A percentile compares a stretch with the other conserved stretches of the same genome.
phyloP scores from a whole-genome alignment of 306 rosid species.

The Hylodesmum podocarpum region DNA sequence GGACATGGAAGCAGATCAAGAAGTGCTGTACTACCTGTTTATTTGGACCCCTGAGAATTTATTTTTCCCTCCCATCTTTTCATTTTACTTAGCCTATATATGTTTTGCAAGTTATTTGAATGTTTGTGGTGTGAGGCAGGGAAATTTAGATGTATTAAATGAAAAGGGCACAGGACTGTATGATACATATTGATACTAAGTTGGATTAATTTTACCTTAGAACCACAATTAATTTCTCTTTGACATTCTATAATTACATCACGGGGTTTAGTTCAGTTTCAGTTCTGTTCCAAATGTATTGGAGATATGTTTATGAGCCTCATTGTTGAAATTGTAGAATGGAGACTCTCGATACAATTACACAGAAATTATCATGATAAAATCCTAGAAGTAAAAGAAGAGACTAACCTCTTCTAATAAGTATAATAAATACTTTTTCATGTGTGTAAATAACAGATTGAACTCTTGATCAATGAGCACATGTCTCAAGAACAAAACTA shows the following conservation, averaged over 20 bases:
- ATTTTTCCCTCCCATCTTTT: neutral
- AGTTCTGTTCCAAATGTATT: slow-evolving; percentile 2
- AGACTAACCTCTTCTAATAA: too few species aligned
- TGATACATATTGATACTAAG: slow-evolving; percentile 26
- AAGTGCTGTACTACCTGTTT: slow-evolving; percentile 44
- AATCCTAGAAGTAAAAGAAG: too few species aligned
- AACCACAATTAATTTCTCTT: neutral
- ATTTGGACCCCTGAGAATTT: slow-evolving; percentile 43
- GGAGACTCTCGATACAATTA: too few species aligned
- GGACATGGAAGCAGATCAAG: slow-evolving; percentile 60
- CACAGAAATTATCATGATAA: too few species aligned
- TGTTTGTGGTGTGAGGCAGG: slow-evolving; percentile 19
- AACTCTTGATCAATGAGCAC: too few species aligned
- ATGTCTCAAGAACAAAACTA: too few species aligned
- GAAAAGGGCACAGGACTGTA: slow-evolving; percentile 33
- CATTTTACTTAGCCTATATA: neutral
- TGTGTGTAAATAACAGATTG: too few species aligned
- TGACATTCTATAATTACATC: neutral
- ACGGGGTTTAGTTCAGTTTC: neutral
- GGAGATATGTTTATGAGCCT: slow-evolving; percentile 28
- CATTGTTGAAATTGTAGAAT: slow-evolving; percentile 44
- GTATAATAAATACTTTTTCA: too few species aligned
- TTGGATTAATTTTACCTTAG: neutral
- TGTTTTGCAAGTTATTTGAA: neutral
- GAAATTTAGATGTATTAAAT: slow-evolving; percentile 8